Conservation (phyloP, 2,329 filamentous ascomycete species). For the Emergomyces pasteurianus region DNA sequence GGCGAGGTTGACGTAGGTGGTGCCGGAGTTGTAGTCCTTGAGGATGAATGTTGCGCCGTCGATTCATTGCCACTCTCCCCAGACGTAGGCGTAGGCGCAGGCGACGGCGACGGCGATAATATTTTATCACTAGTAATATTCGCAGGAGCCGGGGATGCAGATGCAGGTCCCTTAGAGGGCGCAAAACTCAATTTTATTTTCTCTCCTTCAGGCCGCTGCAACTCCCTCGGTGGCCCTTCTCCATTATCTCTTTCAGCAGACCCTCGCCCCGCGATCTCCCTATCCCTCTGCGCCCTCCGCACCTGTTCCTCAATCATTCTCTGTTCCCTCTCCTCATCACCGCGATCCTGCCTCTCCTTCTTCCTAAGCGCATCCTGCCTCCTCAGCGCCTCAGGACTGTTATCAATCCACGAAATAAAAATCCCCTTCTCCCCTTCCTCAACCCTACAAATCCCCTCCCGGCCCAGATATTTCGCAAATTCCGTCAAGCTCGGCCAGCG, state of each 20-base stretch:
- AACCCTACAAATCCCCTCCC: conserved; percentile 78
- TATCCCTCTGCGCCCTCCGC: conserved; percentile 44
- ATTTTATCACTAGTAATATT: neutral
- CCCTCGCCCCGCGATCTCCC: conserved; percentile 12
- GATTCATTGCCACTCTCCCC: neutral
- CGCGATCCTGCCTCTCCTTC: conserved; percentile 78
- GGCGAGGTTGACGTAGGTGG: neutral
- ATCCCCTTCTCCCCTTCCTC: conserved; percentile 83
- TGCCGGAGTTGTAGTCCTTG: neutral
- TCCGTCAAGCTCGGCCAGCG: conserved; percentile 81
- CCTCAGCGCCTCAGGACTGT: conserved; percentile 71
- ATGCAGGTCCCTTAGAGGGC: neutral
- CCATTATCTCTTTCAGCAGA: neutral
- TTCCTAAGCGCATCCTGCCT: conserved; percentile 68
- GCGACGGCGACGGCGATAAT: neutral
- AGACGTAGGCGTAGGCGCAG: neutral
- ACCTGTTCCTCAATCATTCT: conserved; percentile 82
- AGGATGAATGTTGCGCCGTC: neutral
- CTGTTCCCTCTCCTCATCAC: conserved; percentile 82
- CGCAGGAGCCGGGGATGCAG: neutral
- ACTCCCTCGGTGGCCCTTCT: conserved; percentile 4
- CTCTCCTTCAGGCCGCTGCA: conserved; percentile 10
- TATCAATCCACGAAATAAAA: conserved; percentile 83
- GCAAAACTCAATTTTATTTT: conserved; percentile 11
- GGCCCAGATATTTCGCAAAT: conserved; percentile 74